These are phyloP conservation scores for Trichoderma sp. DNA, from an alignment of 2,329 filamentous ascomycete genomes.

Conservation along the genomic window DNA sequence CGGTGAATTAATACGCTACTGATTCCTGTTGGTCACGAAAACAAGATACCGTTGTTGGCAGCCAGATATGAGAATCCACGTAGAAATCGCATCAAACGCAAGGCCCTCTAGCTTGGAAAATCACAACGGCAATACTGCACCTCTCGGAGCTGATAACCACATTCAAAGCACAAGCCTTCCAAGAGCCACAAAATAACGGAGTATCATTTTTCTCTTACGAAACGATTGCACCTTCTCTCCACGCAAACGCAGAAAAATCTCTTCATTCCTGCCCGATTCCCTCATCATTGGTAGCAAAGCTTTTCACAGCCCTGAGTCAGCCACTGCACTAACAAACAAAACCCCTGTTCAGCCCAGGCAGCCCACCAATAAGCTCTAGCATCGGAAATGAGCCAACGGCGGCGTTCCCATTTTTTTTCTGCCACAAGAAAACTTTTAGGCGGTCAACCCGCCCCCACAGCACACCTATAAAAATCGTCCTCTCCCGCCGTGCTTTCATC, in stretches of 20 bases:
- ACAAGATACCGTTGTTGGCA: neutral
- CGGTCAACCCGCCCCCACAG: conserved; percentile 8
- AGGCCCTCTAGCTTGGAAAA: neutral
- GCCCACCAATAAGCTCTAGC: neutral
- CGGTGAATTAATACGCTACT: neutral
- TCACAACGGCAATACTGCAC: neutral
- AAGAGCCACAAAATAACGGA: neutral
- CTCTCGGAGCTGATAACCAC: neutral
- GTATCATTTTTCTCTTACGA: neutral
- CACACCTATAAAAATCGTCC: conserved; percentile 32
- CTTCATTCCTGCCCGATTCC: neutral
- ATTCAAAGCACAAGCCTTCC: neutral
- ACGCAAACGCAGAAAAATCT: neutral
- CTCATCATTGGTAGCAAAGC: neutral
- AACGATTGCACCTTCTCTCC: neutral
- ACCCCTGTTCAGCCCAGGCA: neutral
- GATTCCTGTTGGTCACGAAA: neutral
- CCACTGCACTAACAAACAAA: neutral
- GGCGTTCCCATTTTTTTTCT: conserved; percentile 22
- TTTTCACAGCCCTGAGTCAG: neutral
- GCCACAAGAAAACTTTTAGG: conserved; percentile 26
- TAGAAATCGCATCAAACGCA: neutral
- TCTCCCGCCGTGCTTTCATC: conserved; percentile 32
- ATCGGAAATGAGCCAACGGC: neutral
- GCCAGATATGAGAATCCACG: neutral